phyloP scores from a whole-genome alignment of 345 rosid genomes.

The Pistacia atlantica region DNA sequence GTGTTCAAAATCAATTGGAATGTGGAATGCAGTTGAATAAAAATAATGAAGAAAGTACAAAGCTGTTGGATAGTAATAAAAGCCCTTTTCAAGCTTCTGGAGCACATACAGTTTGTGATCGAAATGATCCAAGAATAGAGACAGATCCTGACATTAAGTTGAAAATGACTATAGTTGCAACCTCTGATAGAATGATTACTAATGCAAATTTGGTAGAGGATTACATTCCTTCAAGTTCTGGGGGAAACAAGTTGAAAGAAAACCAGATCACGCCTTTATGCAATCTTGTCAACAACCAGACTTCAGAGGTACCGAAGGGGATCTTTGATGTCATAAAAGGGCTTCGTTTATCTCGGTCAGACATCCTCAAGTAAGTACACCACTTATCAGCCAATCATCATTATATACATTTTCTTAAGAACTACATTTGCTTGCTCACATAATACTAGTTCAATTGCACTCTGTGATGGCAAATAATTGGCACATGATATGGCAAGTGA shows the following conservation, averaged over 20 bases:
- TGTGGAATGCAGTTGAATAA: constrained; percentile 16
- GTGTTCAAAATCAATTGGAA: constrained; percentile 18
- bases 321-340: constrained; percentile 58
- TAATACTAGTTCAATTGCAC: not conserved
- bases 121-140: constrained; percentile 22
- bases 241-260: constrained; percentile 31
- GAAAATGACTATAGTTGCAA: constrained; percentile 26
- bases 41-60: constrained; percentile 30
- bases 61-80: constrained; percentile 1
- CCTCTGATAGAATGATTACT: constrained; percentile 16
- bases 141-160: constrained; percentile 8
- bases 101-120: constrained; percentile 9
- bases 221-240: constrained; percentile 45
- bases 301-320: constrained; percentile 43
- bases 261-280: constrained; percentile 16
- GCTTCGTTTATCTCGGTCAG: constrained; percentile 71
- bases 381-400: not conserved
- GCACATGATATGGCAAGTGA: not conserved
- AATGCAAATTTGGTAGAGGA: constrained; percentile 15
- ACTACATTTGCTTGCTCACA: not conserved
- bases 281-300: constrained; percentile 21
- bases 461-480: not conserved
- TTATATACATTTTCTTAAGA: not conserved
- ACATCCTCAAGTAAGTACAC: constrained; percentile 68
- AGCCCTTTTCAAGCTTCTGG: constrained; percentile 14